phyloP scores from a whole-genome alignment of 352 stramenopile genomes.

The Pythium rishiriense region DNA sequence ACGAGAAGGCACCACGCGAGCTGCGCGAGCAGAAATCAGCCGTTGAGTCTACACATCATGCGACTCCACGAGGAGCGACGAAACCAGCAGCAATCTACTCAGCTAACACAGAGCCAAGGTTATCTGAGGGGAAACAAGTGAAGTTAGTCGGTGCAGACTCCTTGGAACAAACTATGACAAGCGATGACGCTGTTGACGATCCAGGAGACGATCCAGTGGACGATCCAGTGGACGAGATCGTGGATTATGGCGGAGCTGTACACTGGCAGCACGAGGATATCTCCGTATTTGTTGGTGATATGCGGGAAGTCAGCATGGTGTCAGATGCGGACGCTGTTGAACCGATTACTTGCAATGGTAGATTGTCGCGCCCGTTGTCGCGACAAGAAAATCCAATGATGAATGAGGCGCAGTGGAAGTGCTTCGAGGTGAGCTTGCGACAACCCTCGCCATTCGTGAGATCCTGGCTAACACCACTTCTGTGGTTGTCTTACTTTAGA shows the following conservation, averaged over 20 bases:
- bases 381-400: slow-evolving; percentile 61
- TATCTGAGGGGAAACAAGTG: neutral
- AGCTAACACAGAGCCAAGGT: neutral
- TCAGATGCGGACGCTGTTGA: slow-evolving; percentile 36
- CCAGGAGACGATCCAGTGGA: neutral
- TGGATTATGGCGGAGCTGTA: slow-evolving; percentile 12
- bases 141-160: neutral
- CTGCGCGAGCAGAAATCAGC: neutral
- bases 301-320: slow-evolving; percentile 9
- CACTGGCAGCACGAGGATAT: slow-evolving; percentile 43
- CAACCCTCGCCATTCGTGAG: too few species aligned
- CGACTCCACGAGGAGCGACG: neutral
- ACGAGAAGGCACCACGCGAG: neutral
- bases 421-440: slow-evolving; percentile 62
- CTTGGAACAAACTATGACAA: neutral
- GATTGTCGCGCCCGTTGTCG: slow-evolving; percentile 47
- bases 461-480: too few species aligned
- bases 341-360: slow-evolving; percentile 66
- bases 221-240: neutral
- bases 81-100: neutral
- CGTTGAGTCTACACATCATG: neutral
- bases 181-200: neutral
- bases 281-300: slow-evolving; percentile 68
- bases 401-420: slow-evolving; percentile 63
- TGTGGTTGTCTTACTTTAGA: slow-evolving; percentile 34